phyloP scores from a whole-genome alignment of 108 stramenopile genomes.

The Skeletonema tropicum region DNA sequence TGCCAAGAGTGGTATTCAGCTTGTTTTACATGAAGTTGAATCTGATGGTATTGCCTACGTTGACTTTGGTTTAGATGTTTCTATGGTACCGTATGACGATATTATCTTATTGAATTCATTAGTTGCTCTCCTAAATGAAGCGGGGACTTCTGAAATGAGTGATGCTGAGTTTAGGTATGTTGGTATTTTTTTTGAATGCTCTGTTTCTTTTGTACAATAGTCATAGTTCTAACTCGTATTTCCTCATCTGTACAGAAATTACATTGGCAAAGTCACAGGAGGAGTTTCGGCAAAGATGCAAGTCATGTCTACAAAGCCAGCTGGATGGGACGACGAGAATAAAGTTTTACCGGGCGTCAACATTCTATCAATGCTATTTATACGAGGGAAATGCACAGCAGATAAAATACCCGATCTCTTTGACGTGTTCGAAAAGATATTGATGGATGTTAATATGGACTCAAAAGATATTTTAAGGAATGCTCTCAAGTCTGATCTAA shows the following conservation, averaged over 20 bases:
- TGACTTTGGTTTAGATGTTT: slow-evolving; percentile 85
- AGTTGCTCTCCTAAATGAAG: slow-evolving; percentile 66
- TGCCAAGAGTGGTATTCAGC: slow-evolving; percentile 58
- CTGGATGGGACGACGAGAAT: slow-evolving; percentile 48
- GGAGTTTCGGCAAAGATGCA: slow-evolving; percentile 63
- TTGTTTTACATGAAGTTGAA: slow-evolving; percentile 69
- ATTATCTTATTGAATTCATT: slow-evolving; percentile 77
- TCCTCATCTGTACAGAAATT: slow-evolving; percentile 17
- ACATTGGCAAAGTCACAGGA: slow-evolving; percentile 76
- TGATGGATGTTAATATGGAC: slow-evolving; percentile 50
- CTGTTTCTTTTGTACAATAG: not conserved
- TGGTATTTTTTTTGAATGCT: not conserved
- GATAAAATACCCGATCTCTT: slow-evolving; percentile 72
- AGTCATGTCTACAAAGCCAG: slow-evolving; percentile 49
- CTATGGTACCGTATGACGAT: slow-evolving; percentile 77
- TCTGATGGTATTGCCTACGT: slow-evolving; percentile 87
- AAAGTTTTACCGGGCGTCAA: slow-evolving; percentile 65
- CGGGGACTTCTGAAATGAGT: slow-evolving; percentile 60
- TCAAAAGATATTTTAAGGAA: slow-evolving; percentile 40
- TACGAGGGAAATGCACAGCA: slow-evolving; percentile 68
- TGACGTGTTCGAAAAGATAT: slow-evolving; percentile 63
- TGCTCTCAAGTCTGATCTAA: slow-evolving; percentile 38
- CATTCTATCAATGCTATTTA: slow-evolving; percentile 67
- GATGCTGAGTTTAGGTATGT: slow-evolving; percentile 48
- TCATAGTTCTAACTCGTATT: not conserved